phyloP scores from a whole-genome alignment of 805 yeast species.

The Suhomyces xylopsoci region DNA sequence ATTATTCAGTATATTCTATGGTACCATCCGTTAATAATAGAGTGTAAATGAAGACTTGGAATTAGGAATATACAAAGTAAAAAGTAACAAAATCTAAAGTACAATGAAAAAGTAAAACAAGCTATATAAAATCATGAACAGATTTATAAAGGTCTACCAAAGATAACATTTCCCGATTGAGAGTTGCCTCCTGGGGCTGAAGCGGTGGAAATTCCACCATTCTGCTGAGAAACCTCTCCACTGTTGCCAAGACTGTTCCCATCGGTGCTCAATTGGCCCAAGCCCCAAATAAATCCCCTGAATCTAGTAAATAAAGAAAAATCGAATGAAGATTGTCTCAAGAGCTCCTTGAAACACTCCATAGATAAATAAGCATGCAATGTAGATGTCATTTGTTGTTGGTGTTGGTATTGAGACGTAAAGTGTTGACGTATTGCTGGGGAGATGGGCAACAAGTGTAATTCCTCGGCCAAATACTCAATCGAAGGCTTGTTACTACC shows the following conservation, averaged over 20 bases:
- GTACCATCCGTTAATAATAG: background rate
- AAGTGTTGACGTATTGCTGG: constrained; percentile 39
- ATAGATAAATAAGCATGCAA: constrained; percentile 62
- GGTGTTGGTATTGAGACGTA: constrained; percentile 20
- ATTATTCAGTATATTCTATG: background rate
- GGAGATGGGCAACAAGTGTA: constrained; percentile 59
- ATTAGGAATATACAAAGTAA: constrained; percentile 1
- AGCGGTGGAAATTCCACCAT: constrained; percentile 12
- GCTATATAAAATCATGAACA: background rate
- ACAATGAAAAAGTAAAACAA: background rate
- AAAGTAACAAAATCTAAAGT: constrained; percentile 2
- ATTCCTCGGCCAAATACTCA: constrained; percentile 66
- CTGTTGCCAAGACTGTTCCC: constrained; percentile 4
- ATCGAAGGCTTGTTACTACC: constrained; percentile 43
- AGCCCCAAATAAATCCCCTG: constrained; percentile 54
- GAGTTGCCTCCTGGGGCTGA: constrained; percentile 22
- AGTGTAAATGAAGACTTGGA: background rate
- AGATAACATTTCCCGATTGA: constrained; percentile 23
- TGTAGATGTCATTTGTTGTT: constrained; percentile 44
- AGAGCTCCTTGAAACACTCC: constrained; percentile 62
- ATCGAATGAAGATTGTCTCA: constrained; percentile 23
- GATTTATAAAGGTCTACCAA: constrained; percentile 25
- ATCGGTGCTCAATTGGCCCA: constrained; percentile 27
- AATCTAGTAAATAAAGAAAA: constrained; percentile 28
- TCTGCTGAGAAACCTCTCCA: constrained; percentile 2